phyloP scores from a whole-genome alignment of 352 stramenopile species.

The Phytophthora rubi region DNA sequence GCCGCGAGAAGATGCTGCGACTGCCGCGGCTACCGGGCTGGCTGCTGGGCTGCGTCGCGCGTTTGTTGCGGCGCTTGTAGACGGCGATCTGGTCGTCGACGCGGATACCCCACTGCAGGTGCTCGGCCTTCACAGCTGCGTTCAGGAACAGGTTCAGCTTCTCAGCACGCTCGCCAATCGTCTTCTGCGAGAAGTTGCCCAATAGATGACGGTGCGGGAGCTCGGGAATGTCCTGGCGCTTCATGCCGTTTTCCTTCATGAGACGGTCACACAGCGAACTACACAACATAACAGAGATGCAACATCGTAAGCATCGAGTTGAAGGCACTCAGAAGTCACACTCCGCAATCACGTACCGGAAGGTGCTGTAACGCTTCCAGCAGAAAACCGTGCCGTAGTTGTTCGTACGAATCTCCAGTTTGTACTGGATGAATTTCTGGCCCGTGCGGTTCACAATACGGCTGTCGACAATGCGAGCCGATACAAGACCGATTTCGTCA shows the following conservation, averaged over 20 bases:
- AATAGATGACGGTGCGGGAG: conserved; percentile 84
- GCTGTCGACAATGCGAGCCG: conserved; percentile 84
- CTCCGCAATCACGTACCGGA: conserved; percentile 53
- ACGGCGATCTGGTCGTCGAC: conserved; percentile 89
- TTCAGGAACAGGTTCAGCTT: conserved; percentile 88
- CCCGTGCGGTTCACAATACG: conserved; percentile 83
- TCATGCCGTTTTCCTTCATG: conserved; percentile 86
- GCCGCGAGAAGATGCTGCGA: conserved; percentile 73
- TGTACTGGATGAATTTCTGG: conserved; percentile 92
- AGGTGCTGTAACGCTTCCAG: conserved; percentile 91
- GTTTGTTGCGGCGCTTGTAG: conserved; percentile 91
- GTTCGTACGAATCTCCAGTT: conserved; percentile 86
- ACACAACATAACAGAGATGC: conserved; percentile 9
- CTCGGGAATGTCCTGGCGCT: conserved; percentile 84
- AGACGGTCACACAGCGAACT: conserved; percentile 86
- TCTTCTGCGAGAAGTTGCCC: conserved; percentile 86
- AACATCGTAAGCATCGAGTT: not conserved
- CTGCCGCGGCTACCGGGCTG: conserved; percentile 42
- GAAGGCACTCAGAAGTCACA: not conserved
- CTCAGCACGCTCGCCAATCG: conserved; percentile 81
- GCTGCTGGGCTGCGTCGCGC: conserved; percentile 45
- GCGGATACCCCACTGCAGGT: conserved; percentile 89
- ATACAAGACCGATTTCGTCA: conserved; percentile 82
- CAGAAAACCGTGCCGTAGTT: conserved; percentile 90
- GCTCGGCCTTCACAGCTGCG: conserved; percentile 76